Base-by-base conservation (phyloP, 1,284 basidiomycete genomes). In the Cryptococcus maquisensis region DNA sequence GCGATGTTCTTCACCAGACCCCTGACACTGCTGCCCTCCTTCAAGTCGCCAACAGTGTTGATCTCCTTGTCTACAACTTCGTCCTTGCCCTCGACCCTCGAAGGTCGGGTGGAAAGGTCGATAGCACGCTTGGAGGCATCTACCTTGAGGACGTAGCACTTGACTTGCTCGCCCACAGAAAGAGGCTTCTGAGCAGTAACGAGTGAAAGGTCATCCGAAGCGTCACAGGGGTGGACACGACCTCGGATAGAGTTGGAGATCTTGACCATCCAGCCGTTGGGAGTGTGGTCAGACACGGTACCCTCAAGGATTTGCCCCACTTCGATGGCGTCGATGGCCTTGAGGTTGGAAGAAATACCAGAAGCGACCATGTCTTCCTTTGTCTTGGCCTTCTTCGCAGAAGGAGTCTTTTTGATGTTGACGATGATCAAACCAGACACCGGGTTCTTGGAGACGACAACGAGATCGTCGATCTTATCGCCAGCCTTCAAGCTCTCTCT, bases 1-100 rank as follows among this genome's bases (percentile, higher is more conserved):
- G 85, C 82, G 43, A 98, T 81, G 61, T 84, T 87, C 77, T 92
- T 95, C 69, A 98, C 83, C 69, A 96, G 90, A 12, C 95, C 95
- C 50, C 91, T 82, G 35, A 95, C 78, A 23, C 80, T 82, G 55
- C 86, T 80, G 4, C 91, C 93, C 35, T 82, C 80, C 66, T 86
- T 82, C 39, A 98, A 75, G 49, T 88, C 84, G 2, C 77, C 75
- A 12, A 90, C 54, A n/a, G 71, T 68, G n/a, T 74, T 75, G 60
- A 96, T 81, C 68, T 90, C 86, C 23, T 79, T 79, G 73, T 97
- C 93, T 20, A 82, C 78, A 0, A 87, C 70, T 24, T 55, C 57
- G 15, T 53, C 51, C 0, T 36, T 49, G 3, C 60, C 64, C 47
- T 82, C 74, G 61, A 90, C 73, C 49, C 83, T 81, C 9, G 90